Percentiles rank a stretch among this genome's conserved stretches.
These are phyloP conservation scores for Oryza glumipatula DNA, from an alignment of 176 grass and related monocot genomes.

Conservation along the genomic window DNA sequence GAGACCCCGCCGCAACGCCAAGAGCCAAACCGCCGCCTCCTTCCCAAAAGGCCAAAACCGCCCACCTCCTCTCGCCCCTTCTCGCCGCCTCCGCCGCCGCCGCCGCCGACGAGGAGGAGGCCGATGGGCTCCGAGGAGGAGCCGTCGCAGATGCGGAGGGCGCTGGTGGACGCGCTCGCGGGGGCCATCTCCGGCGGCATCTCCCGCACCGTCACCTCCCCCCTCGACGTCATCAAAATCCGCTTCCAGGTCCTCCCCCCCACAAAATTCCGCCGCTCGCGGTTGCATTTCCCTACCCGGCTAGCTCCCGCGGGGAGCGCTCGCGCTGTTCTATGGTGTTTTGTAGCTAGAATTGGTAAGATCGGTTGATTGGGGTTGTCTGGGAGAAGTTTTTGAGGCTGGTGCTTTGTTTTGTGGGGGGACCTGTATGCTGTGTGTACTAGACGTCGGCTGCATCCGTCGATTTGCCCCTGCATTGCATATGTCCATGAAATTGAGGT, in stretches of 20 bases:
- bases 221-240: conserved; percentile 98
- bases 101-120: background rate
- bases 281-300: background rate
- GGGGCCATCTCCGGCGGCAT: conserved; percentile 90
- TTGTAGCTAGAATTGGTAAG: background rate
- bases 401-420: background rate
- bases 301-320: background rate
- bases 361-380: background rate
- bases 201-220: conserved; percentile 91
- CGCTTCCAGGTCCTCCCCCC: conserved; percentile 76
- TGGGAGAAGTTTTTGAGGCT: background rate
- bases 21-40: conserved; percentile 32
- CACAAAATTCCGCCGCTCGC: background rate
- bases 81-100: background rate
- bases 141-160: conserved; percentile 70
- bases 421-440: background rate
- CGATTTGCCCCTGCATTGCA: conserved; percentile 11
- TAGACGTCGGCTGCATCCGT: background rate
- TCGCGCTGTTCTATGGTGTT: no score
- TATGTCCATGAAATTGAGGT: background rate
- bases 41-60: conserved; percentile 40
- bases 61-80: background rate
- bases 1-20: background rate
- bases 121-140: conserved; percentile 44
- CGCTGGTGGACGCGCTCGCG: conserved; percentile 70